Conservation (phyloP, 2,329 filamentous ascomycete genomes). For the Cladosporium austrohemisphaericum region DNA sequence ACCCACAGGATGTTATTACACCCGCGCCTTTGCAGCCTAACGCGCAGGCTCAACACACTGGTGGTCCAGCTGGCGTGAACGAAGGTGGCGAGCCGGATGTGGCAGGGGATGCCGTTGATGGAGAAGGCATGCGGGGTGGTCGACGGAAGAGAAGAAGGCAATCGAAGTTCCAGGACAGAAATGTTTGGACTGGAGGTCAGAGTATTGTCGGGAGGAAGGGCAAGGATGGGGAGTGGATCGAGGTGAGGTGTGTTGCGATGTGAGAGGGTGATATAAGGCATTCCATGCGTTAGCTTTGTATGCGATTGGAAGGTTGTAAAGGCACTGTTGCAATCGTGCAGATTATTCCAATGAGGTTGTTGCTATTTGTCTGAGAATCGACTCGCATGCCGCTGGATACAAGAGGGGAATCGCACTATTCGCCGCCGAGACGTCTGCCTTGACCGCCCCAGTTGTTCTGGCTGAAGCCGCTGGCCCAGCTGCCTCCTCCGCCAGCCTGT, state of each 20-base stretch:
- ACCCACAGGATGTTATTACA: background rate
- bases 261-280: background rate
- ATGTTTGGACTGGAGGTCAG: background rate
- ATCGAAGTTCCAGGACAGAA: background rate
- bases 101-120: background rate
- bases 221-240: constrained; percentile 6
- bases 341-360: no score
- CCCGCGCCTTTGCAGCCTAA: background rate
- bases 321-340: no score
- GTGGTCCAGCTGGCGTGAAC: no score
- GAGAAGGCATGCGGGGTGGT: no score
- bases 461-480: constrained; percentile 31
- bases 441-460: constrained; percentile 14
- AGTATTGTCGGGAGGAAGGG: constrained; percentile 8
- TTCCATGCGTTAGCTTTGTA: no score
- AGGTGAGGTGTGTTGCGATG: constrained; percentile 6
- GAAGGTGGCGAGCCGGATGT: background rate
- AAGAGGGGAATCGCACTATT: background rate
- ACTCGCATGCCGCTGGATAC: no score
- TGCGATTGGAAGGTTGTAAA: no score
- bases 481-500: constrained; percentile 27
- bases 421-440: constrained; percentile 13
- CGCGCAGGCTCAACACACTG: no score
- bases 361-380: no score
- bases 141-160: background rate